Evolutionary conservation across 2,329 filamentous ascomycete species (phyloP).

Genomic region (Passalora sequoiae): DNA sequence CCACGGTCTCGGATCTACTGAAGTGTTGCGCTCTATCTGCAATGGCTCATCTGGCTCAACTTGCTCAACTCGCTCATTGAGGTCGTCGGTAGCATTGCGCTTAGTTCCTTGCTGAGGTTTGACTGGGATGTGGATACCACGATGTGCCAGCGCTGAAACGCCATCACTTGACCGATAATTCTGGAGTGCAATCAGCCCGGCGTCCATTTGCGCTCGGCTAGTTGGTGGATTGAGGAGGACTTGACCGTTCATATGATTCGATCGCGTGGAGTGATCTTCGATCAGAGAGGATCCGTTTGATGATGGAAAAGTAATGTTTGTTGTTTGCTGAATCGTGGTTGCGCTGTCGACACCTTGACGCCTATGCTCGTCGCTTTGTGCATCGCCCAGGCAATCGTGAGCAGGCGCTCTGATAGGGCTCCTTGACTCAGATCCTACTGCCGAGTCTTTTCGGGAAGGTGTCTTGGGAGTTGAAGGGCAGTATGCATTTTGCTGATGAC

Average conservation of each 20-base stretch:
- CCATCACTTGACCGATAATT: background rate
- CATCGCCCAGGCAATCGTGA: background rate
- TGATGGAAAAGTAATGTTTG: constrained; percentile 9
- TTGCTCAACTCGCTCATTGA: too few species aligned
- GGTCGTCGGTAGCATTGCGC: constrained; percentile 3
- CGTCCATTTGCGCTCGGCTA: background rate
- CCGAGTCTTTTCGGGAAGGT: too few species aligned
- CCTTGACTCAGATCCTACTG: too few species aligned
- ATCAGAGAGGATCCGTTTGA: background rate
- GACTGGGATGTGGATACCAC: constrained; percentile 8
- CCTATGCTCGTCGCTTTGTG: background rate
- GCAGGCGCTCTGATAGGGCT: background rate
- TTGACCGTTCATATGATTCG: background rate
- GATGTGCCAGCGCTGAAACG: background rate
- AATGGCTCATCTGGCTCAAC: too few species aligned
- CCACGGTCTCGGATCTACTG: too few species aligned
- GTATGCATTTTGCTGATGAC: too few species aligned
- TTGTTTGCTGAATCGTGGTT: constrained; percentile 7
- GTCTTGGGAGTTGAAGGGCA: too few species aligned
- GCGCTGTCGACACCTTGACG: background rate
- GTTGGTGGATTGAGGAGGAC: background rate
- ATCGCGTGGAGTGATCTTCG: background rate
- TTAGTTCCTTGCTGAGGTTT: constrained; percentile 10
- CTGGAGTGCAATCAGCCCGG: background rate
- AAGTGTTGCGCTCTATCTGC: background rate